phyloP scores from a whole-genome alignment of 2,329 filamentous ascomycete species.

The Clathrospora elynae region DNA sequence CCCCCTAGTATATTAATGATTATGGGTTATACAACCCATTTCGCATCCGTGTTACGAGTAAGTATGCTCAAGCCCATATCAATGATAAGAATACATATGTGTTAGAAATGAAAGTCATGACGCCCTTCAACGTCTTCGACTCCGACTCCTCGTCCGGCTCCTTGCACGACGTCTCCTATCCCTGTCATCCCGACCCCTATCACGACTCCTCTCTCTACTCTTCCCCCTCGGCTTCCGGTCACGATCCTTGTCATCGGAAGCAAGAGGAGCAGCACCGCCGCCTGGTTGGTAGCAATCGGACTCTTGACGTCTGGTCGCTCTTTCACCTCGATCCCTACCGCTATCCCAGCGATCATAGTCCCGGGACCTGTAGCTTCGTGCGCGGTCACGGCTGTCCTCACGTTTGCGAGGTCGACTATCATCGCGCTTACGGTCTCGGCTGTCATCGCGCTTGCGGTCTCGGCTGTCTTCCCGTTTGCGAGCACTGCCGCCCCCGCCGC shows the following conservation, averaged over 20 bases:
- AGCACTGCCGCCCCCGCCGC: constrained; percentile 29
- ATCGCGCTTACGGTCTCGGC: constrained; percentile 48
- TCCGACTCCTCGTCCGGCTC: constrained; percentile 26
- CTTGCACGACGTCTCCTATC: constrained; percentile 22
- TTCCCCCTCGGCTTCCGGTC: constrained; percentile 37
- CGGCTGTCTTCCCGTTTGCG: constrained; percentile 28
- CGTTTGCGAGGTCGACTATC: constrained; percentile 23
- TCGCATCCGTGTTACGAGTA: too few species aligned
- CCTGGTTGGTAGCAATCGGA: constrained; percentile 42
- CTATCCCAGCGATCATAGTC: constrained; percentile 49
- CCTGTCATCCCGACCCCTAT: constrained; percentile 19
- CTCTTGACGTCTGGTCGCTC: constrained; percentile 32
- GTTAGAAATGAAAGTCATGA: not conserved
- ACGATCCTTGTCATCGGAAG: constrained; percentile 21
- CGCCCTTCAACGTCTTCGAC: constrained; percentile 18
- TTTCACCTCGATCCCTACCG: constrained; percentile 22
- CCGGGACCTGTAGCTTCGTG: constrained; percentile 48
- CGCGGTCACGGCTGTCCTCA: constrained; percentile 49
- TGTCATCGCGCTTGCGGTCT: constrained; percentile 30
- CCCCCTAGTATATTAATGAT: too few species aligned
- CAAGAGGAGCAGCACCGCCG: constrained; percentile 18
- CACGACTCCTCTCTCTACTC: constrained; percentile 20
- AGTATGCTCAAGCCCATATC: too few species aligned
- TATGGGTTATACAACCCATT: too few species aligned
- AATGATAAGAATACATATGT: constrained; percentile 10